Evolutionary conservation across 1,284 basidiomycete species (phyloP).

Genomic region (Marasmius tenuissimus): DNA sequence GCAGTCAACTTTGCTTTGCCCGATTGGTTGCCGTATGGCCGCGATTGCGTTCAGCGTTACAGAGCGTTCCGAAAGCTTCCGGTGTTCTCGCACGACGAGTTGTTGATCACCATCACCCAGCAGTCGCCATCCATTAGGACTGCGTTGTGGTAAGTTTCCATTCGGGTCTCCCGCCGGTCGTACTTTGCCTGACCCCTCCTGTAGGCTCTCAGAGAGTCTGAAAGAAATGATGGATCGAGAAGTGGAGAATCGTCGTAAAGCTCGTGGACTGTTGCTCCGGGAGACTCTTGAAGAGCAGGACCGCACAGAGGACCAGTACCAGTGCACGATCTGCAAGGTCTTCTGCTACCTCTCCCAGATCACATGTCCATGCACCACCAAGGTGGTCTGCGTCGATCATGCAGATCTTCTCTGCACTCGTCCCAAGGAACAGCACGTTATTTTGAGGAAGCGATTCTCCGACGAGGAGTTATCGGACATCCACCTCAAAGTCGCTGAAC

Average conservation of each 20-base stretch:
- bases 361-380: slow-evolving; percentile 74
- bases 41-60: slow-evolving; percentile 88
- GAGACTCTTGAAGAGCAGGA: slow-evolving; percentile 82
- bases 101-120: slow-evolving; percentile 92
- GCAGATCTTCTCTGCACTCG: slow-evolving; percentile 77
- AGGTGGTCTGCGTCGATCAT: slow-evolving; percentile 89
- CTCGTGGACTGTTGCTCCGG: slow-evolving; percentile 56
- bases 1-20: slow-evolving; percentile 99
- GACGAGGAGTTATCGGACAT: slow-evolving; percentile 79
- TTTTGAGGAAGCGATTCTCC: slow-evolving; percentile 78
- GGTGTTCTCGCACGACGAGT: slow-evolving; percentile 98
- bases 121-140: slow-evolving; percentile 94
- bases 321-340: slow-evolving; percentile 91
- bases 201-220: slow-evolving; percentile 83
- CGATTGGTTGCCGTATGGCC: slow-evolving; percentile 89
- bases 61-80: slow-evolving; percentile 89
- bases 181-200: slow-evolving; percentile 18
- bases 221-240: slow-evolving; percentile 91
- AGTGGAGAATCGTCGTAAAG: slow-evolving; percentile 61
- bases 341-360: slow-evolving; percentile 97
- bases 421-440: slow-evolving; percentile 49
- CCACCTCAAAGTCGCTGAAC: slow-evolving; percentile 62
- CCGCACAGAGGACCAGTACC: slow-evolving; percentile 89
- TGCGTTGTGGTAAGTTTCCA: slow-evolving; percentile 76
- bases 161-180: slow-evolving; percentile 11